Base-by-base conservation (phyloP, 768 basidiomycete genomes). In the Suillus subalutaceus region DNA sequence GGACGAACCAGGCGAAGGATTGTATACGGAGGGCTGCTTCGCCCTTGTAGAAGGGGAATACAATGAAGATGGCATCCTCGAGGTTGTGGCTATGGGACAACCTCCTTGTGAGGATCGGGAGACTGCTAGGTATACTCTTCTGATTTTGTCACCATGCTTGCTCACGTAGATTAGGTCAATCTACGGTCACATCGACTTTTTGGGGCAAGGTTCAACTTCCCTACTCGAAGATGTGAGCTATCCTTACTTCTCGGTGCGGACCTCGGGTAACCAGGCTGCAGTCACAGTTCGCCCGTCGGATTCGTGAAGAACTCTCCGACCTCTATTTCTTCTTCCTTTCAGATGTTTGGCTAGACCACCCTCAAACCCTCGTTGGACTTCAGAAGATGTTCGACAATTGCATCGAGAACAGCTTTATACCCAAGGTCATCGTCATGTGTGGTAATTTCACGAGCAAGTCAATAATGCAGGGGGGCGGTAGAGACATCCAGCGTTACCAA, bases 11-110 rank as follows among this genome's bases (percentile, higher is more conserved):
- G 94, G 96, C 48, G 95, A 97, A 73, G 97, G 97, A 1, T 76
- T 99, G 7, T 99, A 97, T 73, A 97, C 96, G 0, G 97, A 99
- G 77, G 97, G 97, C 0, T 95, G 91, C 66, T 92, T 98, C 76
- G 94, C 95, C 1, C 85, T 99, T 18, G 89, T 98, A 0, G 97
- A 99, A 79, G 97, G 97, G 26, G 93, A 96, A 72, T 99, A 98
- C 74, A 98, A 93, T 0, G 90, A 96, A 66, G 95, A 99, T 38
- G 92, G 90, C 60, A 92, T 86, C 1, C 82, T 99, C 60, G 86
- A 91, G 69, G 94, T 98, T 7, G 88, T 95, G 68, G 97, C 96
- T 23, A 92, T 99, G 67, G 97, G 97, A 2, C 97, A 99, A 78
- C 97, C 97, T 2, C 97, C 97, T 13, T 97, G 96, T 72, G 97